Evolutionary conservation across 768 basidiomycete genomes (phyloP).

Genomic region (Tulasnella sp.): DNA sequence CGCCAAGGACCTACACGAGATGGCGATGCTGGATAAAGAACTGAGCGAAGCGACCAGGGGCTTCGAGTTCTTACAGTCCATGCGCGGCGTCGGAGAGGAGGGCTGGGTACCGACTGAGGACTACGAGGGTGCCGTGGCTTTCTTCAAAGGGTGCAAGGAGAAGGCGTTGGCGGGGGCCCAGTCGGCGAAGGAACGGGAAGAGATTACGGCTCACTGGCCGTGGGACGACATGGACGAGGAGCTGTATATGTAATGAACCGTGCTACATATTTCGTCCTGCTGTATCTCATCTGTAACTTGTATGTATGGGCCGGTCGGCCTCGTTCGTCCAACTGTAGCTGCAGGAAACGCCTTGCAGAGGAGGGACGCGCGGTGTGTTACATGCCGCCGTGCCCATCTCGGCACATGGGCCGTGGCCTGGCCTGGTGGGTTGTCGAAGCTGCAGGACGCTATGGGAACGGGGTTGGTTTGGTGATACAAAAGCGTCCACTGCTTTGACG

Average conservation of each 20-base stretch:
- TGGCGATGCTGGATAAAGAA: conserved; percentile 29
- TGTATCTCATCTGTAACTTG: background rate
- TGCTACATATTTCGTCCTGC: background rate
- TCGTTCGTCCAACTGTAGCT: too few relatives aligned
- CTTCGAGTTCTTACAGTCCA: conserved; percentile 24
- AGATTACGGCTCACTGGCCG: conserved; percentile 34
- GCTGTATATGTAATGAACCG: conserved; percentile 32
- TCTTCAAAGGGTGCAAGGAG: conserved; percentile 29
- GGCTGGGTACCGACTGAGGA: conserved; percentile 35
- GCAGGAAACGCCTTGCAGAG: too few relatives aligned
- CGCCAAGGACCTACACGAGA: conserved; percentile 34
- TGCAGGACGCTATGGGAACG: too few relatives aligned
- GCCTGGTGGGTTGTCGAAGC: too few relatives aligned
- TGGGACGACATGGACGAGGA: conserved; percentile 41
- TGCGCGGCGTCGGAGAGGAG: conserved; percentile 31
- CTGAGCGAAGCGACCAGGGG: conserved; percentile 27
- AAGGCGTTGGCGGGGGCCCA: conserved; percentile 24
- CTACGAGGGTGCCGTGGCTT: conserved; percentile 33
- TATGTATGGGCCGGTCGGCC: too few relatives aligned
- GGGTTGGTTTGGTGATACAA: too few relatives aligned
- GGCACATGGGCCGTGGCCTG: too few relatives aligned
- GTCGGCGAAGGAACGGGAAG: conserved; percentile 31
- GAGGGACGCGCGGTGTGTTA: too few relatives aligned
- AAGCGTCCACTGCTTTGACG: too few relatives aligned
- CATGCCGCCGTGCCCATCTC: too few relatives aligned